Evolutionary conservation across 2,329 filamentous ascomycete genomes (phyloP).

Genomic region (Dothidotthia symphoricarpi): DNA sequence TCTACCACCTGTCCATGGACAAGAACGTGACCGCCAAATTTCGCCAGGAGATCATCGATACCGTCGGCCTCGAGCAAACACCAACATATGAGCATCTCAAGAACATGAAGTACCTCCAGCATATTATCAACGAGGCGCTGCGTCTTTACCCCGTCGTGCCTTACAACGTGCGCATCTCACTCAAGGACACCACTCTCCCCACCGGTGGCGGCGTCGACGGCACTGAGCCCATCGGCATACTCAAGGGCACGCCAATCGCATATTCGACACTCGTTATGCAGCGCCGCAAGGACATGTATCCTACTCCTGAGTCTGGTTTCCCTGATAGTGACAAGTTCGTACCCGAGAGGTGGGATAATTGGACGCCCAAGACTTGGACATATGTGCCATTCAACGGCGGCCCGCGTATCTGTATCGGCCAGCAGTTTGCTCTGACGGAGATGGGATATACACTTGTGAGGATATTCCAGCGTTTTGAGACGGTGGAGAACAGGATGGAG

Average conservation of each 20-base stretch:
- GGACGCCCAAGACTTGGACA: slow-evolving; percentile 52
- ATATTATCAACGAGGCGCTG: slow-evolving; percentile 41
- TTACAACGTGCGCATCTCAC: slow-evolving; percentile 50
- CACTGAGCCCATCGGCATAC: slow-evolving; percentile 46
- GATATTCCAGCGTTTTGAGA: slow-evolving; percentile 47
- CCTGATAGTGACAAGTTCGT: slow-evolving; percentile 45
- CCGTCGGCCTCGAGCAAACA: slow-evolving; percentile 61
- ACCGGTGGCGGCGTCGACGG: slow-evolving; percentile 50
- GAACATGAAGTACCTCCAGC: slow-evolving; percentile 71
- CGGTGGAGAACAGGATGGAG: slow-evolving; percentile 43
- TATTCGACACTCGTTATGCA: slow-evolving; percentile 53
- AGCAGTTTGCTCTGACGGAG: slow-evolving; percentile 53
- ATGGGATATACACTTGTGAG: slow-evolving; percentile 51
- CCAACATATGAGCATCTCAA: slow-evolving; percentile 78
- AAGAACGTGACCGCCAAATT: slow-evolving; percentile 67
- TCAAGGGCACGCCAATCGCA: slow-evolving; percentile 46
- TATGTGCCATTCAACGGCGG: slow-evolving; percentile 52
- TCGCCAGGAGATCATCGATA: slow-evolving; percentile 67
- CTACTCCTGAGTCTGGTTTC: slow-evolving; percentile 39
- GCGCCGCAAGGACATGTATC: slow-evolving; percentile 51
- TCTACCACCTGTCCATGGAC: slow-evolving; percentile 77
- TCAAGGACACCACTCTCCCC: slow-evolving; percentile 51
- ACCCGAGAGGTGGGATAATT: slow-evolving; percentile 52
- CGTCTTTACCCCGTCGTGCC: slow-evolving; percentile 52
- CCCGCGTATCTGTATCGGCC: slow-evolving; percentile 52